Evolutionary conservation across 352 stramenopile genomes (phyloP).

Genomic region (Globisporangium ultimum): DNA sequence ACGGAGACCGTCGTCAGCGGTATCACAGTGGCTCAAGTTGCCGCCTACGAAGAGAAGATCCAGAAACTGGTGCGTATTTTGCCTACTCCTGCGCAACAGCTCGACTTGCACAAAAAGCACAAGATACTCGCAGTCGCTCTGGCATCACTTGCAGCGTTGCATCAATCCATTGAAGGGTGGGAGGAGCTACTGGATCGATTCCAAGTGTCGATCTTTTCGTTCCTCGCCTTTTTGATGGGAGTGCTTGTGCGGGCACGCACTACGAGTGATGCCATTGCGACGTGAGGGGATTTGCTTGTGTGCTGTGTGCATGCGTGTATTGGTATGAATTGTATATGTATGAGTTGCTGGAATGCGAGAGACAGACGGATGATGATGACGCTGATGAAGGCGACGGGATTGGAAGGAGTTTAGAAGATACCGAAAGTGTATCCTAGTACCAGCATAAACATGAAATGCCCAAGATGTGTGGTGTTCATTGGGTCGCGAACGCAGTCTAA

Average conservation of each 20-base stretch:
- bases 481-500: too few species aligned
- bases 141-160: conserved; percentile 3
- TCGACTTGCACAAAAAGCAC: conserved; percentile 1
- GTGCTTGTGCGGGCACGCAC: background rate
- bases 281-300: conserved; percentile 1
- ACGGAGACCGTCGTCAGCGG: conserved; percentile 31
- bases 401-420: too few species aligned
- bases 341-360: background rate
- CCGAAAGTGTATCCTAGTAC: too few species aligned
- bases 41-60: conserved; percentile 72
- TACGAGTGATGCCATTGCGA: conserved; percentile 1
- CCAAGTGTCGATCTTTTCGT: conserved; percentile 9
- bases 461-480: too few species aligned
- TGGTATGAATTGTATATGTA: background rate
- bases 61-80: conserved; percentile 51
- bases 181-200: conserved; percentile 2
- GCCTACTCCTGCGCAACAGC: background rate
- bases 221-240: conserved; percentile 13
- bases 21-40: conserved; percentile 43
- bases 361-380: background rate
- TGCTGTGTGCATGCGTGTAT: conserved; percentile 1
- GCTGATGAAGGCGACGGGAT: too few species aligned
- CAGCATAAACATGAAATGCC: too few species aligned
- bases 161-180: conserved; percentile 4
- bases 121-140: conserved; percentile 6